Base-by-base conservation (phyloP, 164 flowering plant genomes). In the Berberis vulgaris region DNA sequence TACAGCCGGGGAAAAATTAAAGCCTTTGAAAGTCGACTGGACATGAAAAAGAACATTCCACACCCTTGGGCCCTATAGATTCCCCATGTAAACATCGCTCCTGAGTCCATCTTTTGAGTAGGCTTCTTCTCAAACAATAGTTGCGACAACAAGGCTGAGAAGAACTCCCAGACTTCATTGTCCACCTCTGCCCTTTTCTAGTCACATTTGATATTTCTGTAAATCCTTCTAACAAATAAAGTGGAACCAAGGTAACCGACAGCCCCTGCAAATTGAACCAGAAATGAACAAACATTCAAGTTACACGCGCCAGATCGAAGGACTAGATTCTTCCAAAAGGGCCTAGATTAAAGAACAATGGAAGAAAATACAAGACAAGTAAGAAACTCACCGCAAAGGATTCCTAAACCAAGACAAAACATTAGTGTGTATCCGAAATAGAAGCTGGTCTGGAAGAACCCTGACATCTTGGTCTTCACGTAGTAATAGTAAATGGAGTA, bases 381-480 rank as follows among this genome's bases (percentile, higher is more conserved):
- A 40, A 6, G 62, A 60, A 62, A 82, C 97, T 82, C 65, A 91
- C 98, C 98, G 39, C 98, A 94, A 26, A 91, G 86, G 58, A 94
- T 91, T 77, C 97, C 98, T 45, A 91, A 72, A 42, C 98, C 96
- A 60, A 94, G 91, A 67, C 97, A 91, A 71, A 94, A 87, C 99
- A 94, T 94, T 75, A 87, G 67, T 26, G 99, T 94, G 80, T 94
- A 94, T 61, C 99, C 99, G 64, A 94, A 94, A 69, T 94, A 94
- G 82, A 94, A 94, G 84, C 97, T 87, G 50, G 99, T 94, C 78
- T 94, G 99, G 82, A 94, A 94, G 81, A 94, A 94, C 54, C 99
- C 99, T 5, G 97, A 87, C 99, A 94, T 94, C 82, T 89, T 91
- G 3, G 99, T 94, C 84, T 94, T 94, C 74, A 88, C 89, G 52